Percentiles rank a stretch among this genome's conserved stretches.
phyloP scores from a whole-genome alignment of 495 filamentous ascomycete species.

The Penicillium subrubescens region DNA sequence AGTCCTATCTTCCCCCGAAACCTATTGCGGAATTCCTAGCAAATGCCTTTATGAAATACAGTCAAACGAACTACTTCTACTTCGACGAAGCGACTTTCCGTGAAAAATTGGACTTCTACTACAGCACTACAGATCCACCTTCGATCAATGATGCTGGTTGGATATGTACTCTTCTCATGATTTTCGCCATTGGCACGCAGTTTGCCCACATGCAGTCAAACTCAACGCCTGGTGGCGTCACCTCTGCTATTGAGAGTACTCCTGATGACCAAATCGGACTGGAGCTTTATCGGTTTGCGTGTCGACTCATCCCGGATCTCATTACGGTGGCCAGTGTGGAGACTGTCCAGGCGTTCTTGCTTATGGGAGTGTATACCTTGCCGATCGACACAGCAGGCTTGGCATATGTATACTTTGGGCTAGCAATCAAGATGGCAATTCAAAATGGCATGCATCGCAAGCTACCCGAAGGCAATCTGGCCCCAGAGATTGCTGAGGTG shows the following conservation, averaged over 20 bases:
- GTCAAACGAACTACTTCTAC: background rate
- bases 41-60: background rate
- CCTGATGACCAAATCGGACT: background rate
- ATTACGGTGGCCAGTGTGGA: background rate
- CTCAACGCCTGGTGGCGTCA: background rate
- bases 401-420: background rate
- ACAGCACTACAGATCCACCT: background rate
- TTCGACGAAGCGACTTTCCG: background rate
- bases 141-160: slow-evolving; percentile 22
- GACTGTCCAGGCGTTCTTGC: background rate
- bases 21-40: background rate
- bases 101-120: background rate
- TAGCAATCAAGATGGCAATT: background rate
- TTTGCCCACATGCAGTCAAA: slow-evolving; percentile 25
- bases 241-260: background rate
- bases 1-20: background rate
- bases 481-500: background rate
- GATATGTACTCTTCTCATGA: slow-evolving; percentile 28
- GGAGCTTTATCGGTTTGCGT: background rate
- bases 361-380: background rate
- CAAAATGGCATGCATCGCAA: slow-evolving; percentile 1
- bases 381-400: background rate
- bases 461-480: background rate
- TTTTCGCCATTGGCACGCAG: slow-evolving; percentile 23
- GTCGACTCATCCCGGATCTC: background rate